Percentiles rank a stretch among this genome's conserved stretches.
Conservation (phyloP, 208 protist genomes). For the Leishmania guyanensis region DNA sequence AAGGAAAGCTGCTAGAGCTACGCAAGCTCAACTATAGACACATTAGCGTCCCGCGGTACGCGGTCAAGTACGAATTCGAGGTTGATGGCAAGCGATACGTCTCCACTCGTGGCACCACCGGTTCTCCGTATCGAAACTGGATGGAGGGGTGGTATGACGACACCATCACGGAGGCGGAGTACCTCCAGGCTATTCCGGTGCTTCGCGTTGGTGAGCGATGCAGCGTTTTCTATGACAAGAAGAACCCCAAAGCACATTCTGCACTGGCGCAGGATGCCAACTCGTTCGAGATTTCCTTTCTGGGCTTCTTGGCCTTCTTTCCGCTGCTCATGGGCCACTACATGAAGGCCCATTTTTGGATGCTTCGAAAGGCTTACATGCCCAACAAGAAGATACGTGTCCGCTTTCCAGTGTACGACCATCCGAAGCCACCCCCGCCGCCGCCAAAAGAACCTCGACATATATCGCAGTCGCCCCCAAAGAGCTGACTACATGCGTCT, state of each 20-base stretch:
- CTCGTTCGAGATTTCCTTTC: constrained; percentile 85
- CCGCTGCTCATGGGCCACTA: constrained; percentile 82
- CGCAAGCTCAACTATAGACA: constrained; percentile 87
- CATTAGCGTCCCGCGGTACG: constrained; percentile 84
- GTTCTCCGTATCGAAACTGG: constrained; percentile 83
- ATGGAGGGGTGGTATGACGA: constrained; percentile 81
- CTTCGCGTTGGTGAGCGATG: constrained; percentile 81
- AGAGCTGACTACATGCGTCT: constrained; percentile 19
- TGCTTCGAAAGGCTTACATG: constrained; percentile 74
- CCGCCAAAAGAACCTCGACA: constrained; percentile 51
- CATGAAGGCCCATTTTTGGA: constrained; percentile 86
- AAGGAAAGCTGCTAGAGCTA: constrained; percentile 83
- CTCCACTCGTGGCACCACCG: constrained; percentile 80
- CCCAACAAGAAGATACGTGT: constrained; percentile 83
- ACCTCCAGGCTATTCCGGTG: constrained; percentile 87
- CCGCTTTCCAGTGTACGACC: constrained; percentile 66
- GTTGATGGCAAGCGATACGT: constrained; percentile 82
- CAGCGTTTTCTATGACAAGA: constrained; percentile 89
- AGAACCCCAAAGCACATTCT: constrained; percentile 63
- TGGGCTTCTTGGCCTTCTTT: constrained; percentile 78
- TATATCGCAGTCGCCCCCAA: constrained; percentile 57
- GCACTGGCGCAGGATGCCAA: constrained; percentile 88
- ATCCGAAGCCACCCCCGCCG: constrained; percentile 50
- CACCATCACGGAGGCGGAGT: constrained; percentile 89
- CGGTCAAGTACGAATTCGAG: constrained; percentile 84